A percentile compares a stretch with the other conserved stretches of the same genome.
phyloP scores from a whole-genome alignment of 2,329 filamentous ascomycete species.

The Ambrosiella xylebori region DNA sequence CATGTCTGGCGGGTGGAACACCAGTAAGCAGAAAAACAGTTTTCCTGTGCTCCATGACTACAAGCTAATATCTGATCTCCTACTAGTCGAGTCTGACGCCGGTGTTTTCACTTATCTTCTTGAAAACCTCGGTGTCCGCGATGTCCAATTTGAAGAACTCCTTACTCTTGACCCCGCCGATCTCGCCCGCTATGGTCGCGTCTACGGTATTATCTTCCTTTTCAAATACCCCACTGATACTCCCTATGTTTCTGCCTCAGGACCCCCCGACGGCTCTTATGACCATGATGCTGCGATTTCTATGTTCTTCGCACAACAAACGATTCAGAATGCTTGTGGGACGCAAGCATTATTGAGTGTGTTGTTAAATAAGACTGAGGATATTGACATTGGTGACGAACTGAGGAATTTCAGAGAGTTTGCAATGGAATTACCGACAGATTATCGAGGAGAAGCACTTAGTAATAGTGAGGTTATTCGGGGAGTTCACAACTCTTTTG shows the following conservation, averaged over 20 bases:
- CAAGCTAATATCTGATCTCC: neutral
- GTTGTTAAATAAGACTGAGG: constrained; percentile 62
- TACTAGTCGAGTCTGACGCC: constrained; percentile 73
- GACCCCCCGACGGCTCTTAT: constrained; percentile 65
- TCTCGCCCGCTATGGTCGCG: constrained; percentile 52
- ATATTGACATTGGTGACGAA: constrained; percentile 54
- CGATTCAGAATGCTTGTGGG: constrained; percentile 95
- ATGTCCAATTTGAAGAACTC: constrained; percentile 94
- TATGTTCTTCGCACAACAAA: constrained; percentile 90
- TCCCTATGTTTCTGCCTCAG: constrained; percentile 39
- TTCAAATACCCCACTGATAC: constrained; percentile 82
- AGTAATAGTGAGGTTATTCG: constrained; percentile 52
- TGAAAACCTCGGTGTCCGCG: constrained; percentile 74
- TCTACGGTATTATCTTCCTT: constrained; percentile 96
- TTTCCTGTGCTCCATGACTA: neutral
- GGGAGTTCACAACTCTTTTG: constrained; percentile 78
- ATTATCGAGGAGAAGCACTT: constrained; percentile 45
- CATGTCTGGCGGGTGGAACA: constrained; percentile 66
- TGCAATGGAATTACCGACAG: constrained; percentile 63
- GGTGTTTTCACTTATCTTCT: constrained; percentile 96
- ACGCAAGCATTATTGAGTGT: constrained; percentile 90
- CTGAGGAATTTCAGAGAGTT: constrained; percentile 75
- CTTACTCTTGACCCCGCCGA: constrained; percentile 68
- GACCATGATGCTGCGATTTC: constrained; percentile 57
- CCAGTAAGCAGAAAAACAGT: constrained; percentile 35